Conservation (phyloP, 306 rosid species). For the Quercus suber region DNA sequence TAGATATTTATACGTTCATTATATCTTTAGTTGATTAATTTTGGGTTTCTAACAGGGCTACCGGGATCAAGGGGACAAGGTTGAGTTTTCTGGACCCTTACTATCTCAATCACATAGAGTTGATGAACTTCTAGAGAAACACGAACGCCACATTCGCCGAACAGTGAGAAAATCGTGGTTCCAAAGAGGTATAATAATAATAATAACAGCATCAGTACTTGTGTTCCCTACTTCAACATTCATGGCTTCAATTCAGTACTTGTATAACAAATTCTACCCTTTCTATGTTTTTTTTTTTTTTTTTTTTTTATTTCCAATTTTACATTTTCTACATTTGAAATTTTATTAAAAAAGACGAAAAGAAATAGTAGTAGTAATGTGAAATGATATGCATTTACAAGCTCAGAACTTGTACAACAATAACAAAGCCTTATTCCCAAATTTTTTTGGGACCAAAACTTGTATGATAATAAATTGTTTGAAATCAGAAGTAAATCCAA, state of each 20-base stretch:
- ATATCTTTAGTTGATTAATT: constrained; percentile 5
- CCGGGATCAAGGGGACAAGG: constrained; percentile 77
- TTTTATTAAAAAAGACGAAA: neutral
- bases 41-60: constrained; percentile 50
- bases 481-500: too few relatives aligned
- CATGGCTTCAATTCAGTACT: neutral
- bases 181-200: constrained; percentile 59
- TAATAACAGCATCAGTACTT: neutral
- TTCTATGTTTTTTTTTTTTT: too few relatives aligned
- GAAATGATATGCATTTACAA: neutral
- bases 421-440: neutral
- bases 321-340: neutral
- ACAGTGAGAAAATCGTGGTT: constrained; percentile 84
- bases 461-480: neutral
- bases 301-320: too few relatives aligned
- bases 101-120: constrained; percentile 80
- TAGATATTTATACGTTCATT: neutral
- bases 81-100: constrained; percentile 92
- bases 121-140: constrained; percentile 89
- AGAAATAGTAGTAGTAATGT: neutral
- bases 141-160: constrained; percentile 81
- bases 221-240: neutral
- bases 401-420: neutral
- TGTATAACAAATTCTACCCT: neutral
- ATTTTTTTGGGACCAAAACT: neutral